Percentiles rank a stretch among this genome's conserved stretches.
Conservation (phyloP, 306 rosid genomes). For the Carpinus viminea region DNA sequence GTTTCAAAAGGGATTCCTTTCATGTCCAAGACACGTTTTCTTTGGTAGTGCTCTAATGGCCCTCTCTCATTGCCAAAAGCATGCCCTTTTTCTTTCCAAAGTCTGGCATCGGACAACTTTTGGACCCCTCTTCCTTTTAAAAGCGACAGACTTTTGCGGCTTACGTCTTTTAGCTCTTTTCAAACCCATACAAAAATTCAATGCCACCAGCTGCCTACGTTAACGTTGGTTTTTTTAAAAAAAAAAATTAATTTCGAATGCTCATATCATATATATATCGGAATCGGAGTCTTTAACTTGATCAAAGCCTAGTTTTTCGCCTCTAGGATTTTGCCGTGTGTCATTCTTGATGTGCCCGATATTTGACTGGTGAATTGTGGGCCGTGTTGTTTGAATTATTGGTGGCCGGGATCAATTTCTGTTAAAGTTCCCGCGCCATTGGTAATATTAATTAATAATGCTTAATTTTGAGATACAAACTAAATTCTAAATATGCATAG, state of each 20-base stretch:
- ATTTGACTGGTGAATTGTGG: not conserved
- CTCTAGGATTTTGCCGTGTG: conserved; percentile 1
- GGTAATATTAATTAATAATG: not conserved
- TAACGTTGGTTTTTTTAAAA: no score
- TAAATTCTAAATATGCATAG: not conserved
- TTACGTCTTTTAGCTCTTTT: conserved; percentile 27
- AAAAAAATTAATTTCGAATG: no score
- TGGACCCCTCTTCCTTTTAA: conserved; percentile 35
- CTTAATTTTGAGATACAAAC: not conserved
- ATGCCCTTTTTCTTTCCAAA: conserved; percentile 32
- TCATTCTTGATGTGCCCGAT: not conserved
- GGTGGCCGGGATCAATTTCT: not conserved
- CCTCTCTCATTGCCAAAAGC: conserved; percentile 49
- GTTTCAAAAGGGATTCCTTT: conserved; percentile 25
- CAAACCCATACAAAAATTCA: conserved; percentile 2
- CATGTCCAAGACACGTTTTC: conserved; percentile 52
- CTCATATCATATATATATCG: not conserved
- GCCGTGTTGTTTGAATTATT: not conserved
- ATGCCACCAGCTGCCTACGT: not conserved
- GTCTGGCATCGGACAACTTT: conserved; percentile 19
- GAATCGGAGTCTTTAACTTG: not conserved
- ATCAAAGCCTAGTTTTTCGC: not conserved
- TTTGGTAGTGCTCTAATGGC: conserved; percentile 42
- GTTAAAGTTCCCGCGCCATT: not conserved
- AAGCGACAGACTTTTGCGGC: conserved; percentile 53